A percentile compares a stretch with the other conserved stretches of the same genome.
These are phyloP conservation scores for Diplodia intermedia DNA, from an alignment of 2,329 filamentous ascomycete species.

Conservation along the genomic window DNA sequence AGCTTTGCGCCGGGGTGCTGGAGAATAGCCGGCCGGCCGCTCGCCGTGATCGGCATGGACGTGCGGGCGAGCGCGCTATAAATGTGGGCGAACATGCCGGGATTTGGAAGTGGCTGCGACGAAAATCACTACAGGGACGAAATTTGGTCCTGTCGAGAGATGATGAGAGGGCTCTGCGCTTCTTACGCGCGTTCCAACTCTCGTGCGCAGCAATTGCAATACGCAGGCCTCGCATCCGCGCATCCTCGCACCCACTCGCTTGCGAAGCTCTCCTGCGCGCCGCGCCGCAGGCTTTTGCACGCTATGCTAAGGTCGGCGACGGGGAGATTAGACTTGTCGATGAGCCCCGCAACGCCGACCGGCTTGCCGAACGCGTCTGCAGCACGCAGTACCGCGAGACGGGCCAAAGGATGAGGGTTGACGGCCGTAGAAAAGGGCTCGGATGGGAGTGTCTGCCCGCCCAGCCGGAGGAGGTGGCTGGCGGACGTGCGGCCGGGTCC, in stretches of 20 bases:
- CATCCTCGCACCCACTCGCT: constrained; percentile 6
- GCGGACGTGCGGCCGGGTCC: constrained; percentile 22
- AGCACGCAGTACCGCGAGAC: constrained; percentile 6
- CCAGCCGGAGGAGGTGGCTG: constrained; percentile 14
- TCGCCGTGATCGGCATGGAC: not conserved
- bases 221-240: no score
- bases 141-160: constrained; percentile 2
- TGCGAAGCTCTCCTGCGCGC: constrained; percentile 11
- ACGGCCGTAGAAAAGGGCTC: constrained; percentile 12
- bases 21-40: constrained; percentile 17
- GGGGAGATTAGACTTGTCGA: constrained; percentile 22
- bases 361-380: constrained; percentile 12
- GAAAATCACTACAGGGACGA: constrained; percentile 2
- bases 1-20: not conserved
- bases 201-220: constrained; percentile 1
- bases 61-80: constrained; percentile 16
- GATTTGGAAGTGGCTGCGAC: constrained; percentile 5
- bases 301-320: constrained; percentile 14
- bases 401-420: constrained; percentile 8
- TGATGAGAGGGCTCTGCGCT: constrained; percentile 14
- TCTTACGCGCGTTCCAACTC: constrained; percentile 11
- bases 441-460: not conserved
- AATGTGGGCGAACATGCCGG: constrained; percentile 16
- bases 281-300: constrained; percentile 16
- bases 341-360: constrained; percentile 20